Evolutionary conservation across 495 filamentous ascomycete genomes (phyloP).

Genomic region (Podospora pseudoanserina): DNA sequence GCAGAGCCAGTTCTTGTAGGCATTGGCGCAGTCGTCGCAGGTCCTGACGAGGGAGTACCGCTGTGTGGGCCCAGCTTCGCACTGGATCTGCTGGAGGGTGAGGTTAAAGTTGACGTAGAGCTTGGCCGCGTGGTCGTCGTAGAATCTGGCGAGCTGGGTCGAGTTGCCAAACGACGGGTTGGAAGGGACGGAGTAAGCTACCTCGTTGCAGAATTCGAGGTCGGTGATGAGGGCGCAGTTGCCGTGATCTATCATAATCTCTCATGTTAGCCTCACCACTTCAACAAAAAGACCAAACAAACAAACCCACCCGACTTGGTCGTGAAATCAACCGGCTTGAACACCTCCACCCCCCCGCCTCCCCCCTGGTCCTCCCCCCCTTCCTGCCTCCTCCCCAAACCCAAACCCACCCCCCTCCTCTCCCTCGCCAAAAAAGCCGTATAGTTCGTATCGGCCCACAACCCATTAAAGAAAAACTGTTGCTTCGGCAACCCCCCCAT

Average conservation of each 20-base stretch:
- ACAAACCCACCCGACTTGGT: conserved; percentile 68
- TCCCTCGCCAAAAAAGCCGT: conserved; percentile 62
- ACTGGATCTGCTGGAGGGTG: conserved; percentile 78
- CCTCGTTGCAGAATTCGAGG: conserved; percentile 76
- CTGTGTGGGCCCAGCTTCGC: conserved; percentile 61
- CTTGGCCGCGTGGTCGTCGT: conserved; percentile 59
- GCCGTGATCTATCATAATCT: conserved; percentile 20
- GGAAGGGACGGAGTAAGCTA: conserved; percentile 85
- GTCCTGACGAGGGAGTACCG: conserved; percentile 75
- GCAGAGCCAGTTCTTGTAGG: conserved; percentile 94
- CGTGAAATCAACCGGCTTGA: conserved; percentile 58
- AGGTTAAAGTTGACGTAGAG: conserved; percentile 74
- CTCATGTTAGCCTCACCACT: not conserved
- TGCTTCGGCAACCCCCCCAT: conserved; percentile 64
- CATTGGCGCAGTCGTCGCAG: conserved; percentile 70
- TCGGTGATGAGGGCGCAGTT: conserved; percentile 85
- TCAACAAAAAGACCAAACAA: not conserved
- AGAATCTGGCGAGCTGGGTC: conserved; percentile 56
- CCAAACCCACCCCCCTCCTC: conserved; percentile 47
- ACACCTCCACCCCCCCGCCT: conserved; percentile 65
- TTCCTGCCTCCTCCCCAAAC: conserved; percentile 48
- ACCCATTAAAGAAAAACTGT: conserved; percentile 75
- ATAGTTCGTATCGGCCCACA: conserved; percentile 70
- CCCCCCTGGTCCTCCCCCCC: conserved; percentile 54
- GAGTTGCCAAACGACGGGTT: conserved; percentile 59